Conservation (phyloP, 164 flowering plant genomes). For the Nelumbo lutea region DNA sequence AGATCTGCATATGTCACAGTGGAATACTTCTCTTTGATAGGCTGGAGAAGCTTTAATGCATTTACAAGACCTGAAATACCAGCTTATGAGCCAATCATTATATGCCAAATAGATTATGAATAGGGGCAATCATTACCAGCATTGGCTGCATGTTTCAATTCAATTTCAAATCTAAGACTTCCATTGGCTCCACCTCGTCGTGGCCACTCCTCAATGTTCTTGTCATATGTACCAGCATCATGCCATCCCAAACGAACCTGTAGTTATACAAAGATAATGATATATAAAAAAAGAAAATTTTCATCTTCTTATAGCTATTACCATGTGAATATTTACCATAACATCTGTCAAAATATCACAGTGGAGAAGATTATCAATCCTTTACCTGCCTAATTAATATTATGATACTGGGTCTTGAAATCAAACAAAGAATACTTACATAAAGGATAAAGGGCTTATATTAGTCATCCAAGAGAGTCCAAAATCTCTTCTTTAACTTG, state of each 20-base stretch:
- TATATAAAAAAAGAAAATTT: neutral
- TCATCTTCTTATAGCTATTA: too few species aligned
- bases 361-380: neutral
- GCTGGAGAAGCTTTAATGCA: conserved; percentile 84
- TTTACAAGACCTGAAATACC: conserved; percentile 77
- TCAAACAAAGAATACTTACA: neutral
- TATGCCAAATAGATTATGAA: neutral
- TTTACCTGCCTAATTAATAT: neutral
- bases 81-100: conserved; percentile 12
- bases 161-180: conserved; percentile 85
- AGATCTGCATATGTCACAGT: conserved; percentile 85
- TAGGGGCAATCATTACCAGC: conserved; percentile 53
- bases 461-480: neutral
- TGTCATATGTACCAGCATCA: conserved; percentile 96
- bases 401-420: neutral
- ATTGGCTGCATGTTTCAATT: conserved; percentile 95
- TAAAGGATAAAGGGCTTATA: neutral
- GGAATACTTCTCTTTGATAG: conserved; percentile 88
- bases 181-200: conserved; percentile 96
- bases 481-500: neutral
- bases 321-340: neutral
- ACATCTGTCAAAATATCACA: neutral
- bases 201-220: conserved; percentile 90
- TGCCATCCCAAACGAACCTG: conserved; percentile 99
- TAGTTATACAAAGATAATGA: neutral